phyloP scores from a whole-genome alignment of 148 eudicot species.

The Beta vulgaris region DNA sequence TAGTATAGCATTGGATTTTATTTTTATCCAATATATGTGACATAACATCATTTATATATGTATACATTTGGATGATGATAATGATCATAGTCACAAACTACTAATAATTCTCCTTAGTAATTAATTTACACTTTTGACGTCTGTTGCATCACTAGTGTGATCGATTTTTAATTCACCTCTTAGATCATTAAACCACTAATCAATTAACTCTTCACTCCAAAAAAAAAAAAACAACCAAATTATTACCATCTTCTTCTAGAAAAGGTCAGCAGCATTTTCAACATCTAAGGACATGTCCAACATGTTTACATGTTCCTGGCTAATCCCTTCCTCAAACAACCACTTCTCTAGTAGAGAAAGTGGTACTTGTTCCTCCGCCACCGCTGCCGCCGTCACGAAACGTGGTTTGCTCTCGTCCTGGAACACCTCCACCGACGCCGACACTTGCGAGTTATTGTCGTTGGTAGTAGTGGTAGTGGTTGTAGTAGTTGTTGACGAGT shows the following conservation, averaged over 20 bases:
- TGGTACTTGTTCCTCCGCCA: constrained; percentile 30
- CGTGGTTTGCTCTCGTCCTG: constrained; percentile 38
- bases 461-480: constrained; percentile 16
- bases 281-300: constrained; percentile 48
- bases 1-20: background rate
- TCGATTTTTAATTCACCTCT: background rate
- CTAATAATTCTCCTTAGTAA: constrained; percentile 16
- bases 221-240: background rate
- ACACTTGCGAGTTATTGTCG: constrained; percentile 8
- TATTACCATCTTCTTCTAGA: constrained; percentile 24
- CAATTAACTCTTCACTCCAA: background rate
- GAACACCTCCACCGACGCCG: constrained; percentile 24
- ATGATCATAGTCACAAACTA: constrained; percentile 17
- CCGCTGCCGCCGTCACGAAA: background rate
- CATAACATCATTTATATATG: constrained; percentile 11
- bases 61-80: constrained; percentile 1
- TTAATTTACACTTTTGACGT: constrained; percentile 25
- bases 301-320: constrained; percentile 38
- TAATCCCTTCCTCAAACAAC: constrained; percentile 65
- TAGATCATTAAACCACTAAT: constrained; percentile 2
- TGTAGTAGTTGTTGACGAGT: constrained; percentile 23
- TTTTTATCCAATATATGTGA: constrained; percentile 7
- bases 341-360: constrained; percentile 61
- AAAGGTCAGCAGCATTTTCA: constrained; percentile 36
- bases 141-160: background rate